phyloP scores from a whole-genome alignment of 495 filamentous ascomycete species.

The Pyrenula massariospora region DNA sequence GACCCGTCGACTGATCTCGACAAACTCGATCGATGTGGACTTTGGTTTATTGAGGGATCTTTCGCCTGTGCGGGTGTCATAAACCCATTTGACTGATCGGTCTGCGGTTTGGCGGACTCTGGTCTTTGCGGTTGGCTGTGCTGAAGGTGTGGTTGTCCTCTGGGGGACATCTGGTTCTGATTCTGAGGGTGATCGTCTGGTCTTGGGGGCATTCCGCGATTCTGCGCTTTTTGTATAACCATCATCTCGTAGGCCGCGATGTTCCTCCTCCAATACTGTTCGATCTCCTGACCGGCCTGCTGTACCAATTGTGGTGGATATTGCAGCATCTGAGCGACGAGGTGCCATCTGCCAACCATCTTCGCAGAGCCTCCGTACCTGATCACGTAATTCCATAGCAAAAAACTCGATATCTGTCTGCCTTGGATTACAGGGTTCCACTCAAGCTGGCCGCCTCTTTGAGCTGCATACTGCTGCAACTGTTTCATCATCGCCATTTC shows the following conservation, averaged over 20 bases:
- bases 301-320: slow-evolving; percentile 56
- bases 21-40: slow-evolving; percentile 10
- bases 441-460: slow-evolving; percentile 56
- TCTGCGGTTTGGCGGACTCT: slow-evolving; percentile 28
- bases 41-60: slow-evolving; percentile 23
- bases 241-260: slow-evolving; percentile 52
- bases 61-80: slow-evolving; percentile 28
- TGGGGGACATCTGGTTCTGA: slow-evolving; percentile 9
- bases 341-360: slow-evolving; percentile 62
- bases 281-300: slow-evolving; percentile 54
- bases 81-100: slow-evolving; percentile 27
- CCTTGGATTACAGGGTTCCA: slow-evolving; percentile 56
- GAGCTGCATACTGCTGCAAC: slow-evolving; percentile 58
- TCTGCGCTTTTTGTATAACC: slow-evolving; percentile 5
- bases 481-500: slow-evolving; percentile 36
- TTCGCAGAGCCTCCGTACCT: slow-evolving; percentile 70
- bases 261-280: slow-evolving; percentile 61
- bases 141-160: background rate
- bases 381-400: slow-evolving; percentile 64
- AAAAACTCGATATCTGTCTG: slow-evolving; percentile 56
- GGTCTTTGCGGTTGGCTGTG: background rate
- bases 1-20: slow-evolving; percentile 21
- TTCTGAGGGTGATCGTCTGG: slow-evolving; percentile 21
- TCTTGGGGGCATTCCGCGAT: slow-evolving; percentile 24
- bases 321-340: slow-evolving; percentile 54